Evolutionary conservation across 179 eudicot genomes (phyloP).

Genomic region (Actinidia polygama): DNA sequence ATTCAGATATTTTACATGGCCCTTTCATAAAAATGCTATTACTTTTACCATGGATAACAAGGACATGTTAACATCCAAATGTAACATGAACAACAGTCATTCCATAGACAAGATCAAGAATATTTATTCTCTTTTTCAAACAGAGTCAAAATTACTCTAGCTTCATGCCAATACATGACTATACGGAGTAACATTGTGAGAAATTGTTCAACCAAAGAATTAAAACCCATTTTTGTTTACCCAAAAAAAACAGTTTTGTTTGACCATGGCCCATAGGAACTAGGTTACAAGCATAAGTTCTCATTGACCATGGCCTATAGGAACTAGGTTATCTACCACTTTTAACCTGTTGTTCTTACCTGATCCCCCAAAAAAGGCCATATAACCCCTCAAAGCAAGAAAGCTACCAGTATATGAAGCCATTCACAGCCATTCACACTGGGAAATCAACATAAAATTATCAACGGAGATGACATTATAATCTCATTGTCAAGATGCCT

Average conservation of each 20-base stretch:
- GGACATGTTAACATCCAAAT: neutral
- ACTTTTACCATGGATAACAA: neutral
- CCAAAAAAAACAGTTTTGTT: too few relatives aligned
- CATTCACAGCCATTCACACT: neutral
- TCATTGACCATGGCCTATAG: too few relatives aligned
- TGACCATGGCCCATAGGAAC: too few relatives aligned
- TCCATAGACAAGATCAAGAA: neutral
- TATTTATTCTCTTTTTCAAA: neutral
- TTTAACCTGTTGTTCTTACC: too few relatives aligned
- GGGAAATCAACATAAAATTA: neutral
- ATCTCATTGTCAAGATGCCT: neutral
- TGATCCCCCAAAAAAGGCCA: too few relatives aligned
- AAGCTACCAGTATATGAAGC: neutral
- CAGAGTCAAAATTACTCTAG: neutral
- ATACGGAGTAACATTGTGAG: neutral
- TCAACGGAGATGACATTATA: neutral
- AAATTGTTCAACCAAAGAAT: neutral
- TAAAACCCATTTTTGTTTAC: too few relatives aligned
- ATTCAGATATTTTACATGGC: neutral
- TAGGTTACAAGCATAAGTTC: too few relatives aligned
- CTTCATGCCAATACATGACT: neutral
- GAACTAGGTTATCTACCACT: too few relatives aligned
- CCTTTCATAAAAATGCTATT: neutral
- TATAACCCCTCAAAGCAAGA: conserved; percentile 14
- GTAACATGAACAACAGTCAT: neutral